Evolutionary conservation across 1,284 basidiomycete species (phyloP), one percentile per base, ranked within the genome.

Genomic region (Lignosus rhinocerotis): DNA sequence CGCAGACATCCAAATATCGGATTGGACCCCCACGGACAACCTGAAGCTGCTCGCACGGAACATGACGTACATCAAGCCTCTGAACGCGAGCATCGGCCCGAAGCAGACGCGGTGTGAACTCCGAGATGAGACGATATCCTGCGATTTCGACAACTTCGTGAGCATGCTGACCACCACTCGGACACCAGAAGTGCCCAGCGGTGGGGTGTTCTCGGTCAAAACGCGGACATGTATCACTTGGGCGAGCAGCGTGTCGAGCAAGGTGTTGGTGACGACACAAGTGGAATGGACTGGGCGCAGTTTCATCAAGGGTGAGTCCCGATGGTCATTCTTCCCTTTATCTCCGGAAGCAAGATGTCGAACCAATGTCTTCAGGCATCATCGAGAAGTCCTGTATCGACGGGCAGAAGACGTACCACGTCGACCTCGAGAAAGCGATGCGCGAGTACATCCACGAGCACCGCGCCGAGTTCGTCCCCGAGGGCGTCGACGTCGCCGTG

Each of bases 261-360:
- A 83, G 53, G 85, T 99, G 12, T 67, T 93, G 8, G 93, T 99
- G 4, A 96, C 94, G 38, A 95, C 92, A 7, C 85, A 91, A 65
- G 94, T 98, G 2, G 96, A 98, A 62, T 99, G 96, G 96, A 93
- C 90, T 0, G 96, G 96, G 21, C 83, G 95, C 66, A 96, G 93
- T 73, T 98, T 98, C 78, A 93, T 99, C 73, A 96, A 93, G 75
- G 90, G 94, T 93, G 62, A 66, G 84, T 74, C 7, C 1, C 21
- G 3, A 25, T 25, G 6, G 25, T 30, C 11, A 36, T 30, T 8
- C 41, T 17, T 1, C 17, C n/a, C n/a, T n/a, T n/a, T n/a, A n/a
- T n/a, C n/a, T n/a, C n/a, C 25, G 6, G 19, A 30, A 38, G 36
- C 32, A 34, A 11, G 12, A 25, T 2, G 1, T 10, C n/a, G 6